Evolutionary conservation across 75 land plant species (phyloP).

Genomic region (Cryptomeria japonica): DNA sequence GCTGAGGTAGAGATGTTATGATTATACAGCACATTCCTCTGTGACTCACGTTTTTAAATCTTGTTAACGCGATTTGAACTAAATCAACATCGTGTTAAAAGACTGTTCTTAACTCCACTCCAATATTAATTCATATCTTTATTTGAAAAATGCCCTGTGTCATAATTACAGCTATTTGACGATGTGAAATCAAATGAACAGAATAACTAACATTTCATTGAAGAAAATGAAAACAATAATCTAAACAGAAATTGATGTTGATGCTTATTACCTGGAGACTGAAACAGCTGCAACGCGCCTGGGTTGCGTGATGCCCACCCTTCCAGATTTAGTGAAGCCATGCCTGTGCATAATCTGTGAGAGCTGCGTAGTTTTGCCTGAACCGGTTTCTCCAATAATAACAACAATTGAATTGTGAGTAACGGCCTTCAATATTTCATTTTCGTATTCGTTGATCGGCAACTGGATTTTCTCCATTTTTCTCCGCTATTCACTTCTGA

Average conservation of each 20-base stretch:
- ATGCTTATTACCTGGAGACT: constrained; percentile 61
- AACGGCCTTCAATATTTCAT: constrained; percentile 67
- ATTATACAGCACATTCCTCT: not conserved
- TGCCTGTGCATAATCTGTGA: constrained; percentile 85
- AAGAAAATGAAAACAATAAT: not conserved
- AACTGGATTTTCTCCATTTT: constrained; percentile 22
- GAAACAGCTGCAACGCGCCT: constrained; percentile 99
- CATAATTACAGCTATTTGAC: not conserved
- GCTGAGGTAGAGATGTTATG: not conserved
- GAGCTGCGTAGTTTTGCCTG: constrained; percentile 99
- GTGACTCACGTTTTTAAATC: not conserved
- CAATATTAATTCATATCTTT: not conserved
- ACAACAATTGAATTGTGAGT: constrained; percentile 67
- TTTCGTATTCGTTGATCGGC: constrained; percentile 75
- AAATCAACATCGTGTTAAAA: not conserved
- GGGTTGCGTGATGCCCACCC: constrained; percentile 87
- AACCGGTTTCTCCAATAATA: constrained; percentile 96
- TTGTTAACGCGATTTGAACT: not conserved
- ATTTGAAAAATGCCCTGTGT: not conserved
- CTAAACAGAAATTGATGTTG: not conserved
- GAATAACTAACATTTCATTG: not conserved
- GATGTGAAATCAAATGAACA: not conserved
- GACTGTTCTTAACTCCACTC: not conserved
- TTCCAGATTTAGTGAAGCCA: constrained; percentile 67
- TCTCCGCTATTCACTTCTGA: not conserved